Conservation (phyloP, 495 filamentous ascomycete genomes). For the Parmelia sp. region DNA sequence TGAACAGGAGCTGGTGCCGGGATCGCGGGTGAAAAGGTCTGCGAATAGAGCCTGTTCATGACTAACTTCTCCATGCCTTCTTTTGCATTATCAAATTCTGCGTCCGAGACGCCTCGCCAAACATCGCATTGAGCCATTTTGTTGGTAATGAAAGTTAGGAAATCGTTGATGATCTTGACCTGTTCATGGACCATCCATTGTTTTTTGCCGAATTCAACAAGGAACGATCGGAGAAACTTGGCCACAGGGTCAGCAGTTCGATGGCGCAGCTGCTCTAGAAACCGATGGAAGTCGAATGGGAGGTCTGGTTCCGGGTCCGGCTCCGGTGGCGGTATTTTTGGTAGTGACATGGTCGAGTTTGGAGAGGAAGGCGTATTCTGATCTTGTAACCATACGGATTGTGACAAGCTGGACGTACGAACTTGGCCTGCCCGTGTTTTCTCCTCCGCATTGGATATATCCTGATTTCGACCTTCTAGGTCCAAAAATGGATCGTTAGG, state of each 20-base stretch:
- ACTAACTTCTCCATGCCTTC: constrained; percentile 99
- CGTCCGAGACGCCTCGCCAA: constrained; percentile 91
- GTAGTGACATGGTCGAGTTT: constrained; percentile 22
- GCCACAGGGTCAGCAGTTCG: constrained; percentile 95
- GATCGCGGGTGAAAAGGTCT: constrained; percentile 94
- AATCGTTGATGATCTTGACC: constrained; percentile 96
- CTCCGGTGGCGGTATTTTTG: constrained; percentile 60
- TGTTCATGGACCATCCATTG: constrained; percentile 99
- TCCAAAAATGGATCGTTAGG: background rate
- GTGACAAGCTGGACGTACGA: constrained; percentile 19
- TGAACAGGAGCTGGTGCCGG: constrained; percentile 69
- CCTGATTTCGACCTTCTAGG: constrained; percentile 2
- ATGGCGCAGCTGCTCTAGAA: constrained; percentile 90
- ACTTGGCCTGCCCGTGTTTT: constrained; percentile 1
- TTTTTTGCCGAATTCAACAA: constrained; percentile 91
- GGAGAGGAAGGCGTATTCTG: constrained; percentile 16
- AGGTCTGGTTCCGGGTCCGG: constrained; percentile 86
- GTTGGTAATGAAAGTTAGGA: constrained; percentile 93
- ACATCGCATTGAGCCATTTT: constrained; percentile 99
- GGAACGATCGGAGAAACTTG: constrained; percentile 87
- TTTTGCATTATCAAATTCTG: constrained; percentile 95
- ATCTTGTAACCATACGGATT: constrained; percentile 17
- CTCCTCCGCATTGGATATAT: background rate
- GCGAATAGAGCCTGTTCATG: constrained; percentile 94
- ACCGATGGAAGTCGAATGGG: constrained; percentile 96